Conservation (phyloP, 1,284 basidiomycete species). For the Irpex sp. region DNA sequence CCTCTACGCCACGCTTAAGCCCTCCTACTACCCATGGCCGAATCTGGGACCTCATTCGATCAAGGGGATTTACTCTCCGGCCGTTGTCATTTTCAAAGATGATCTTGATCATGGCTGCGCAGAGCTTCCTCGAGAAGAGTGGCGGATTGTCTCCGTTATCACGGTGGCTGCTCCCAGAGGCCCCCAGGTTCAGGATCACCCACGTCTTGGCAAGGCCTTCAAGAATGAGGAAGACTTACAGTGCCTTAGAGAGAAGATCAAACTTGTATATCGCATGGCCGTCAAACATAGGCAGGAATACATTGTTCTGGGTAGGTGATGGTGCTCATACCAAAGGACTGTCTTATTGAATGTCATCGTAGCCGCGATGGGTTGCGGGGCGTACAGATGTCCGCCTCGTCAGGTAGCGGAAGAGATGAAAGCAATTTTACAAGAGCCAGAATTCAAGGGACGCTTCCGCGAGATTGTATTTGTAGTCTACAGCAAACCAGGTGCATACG, state of each 20-base stretch:
- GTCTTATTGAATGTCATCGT: not conserved
- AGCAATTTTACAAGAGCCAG: conserved; percentile 34
- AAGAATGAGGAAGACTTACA: conserved; percentile 26
- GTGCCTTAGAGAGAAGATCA: conserved; percentile 38
- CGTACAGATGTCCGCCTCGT: conserved; percentile 37
- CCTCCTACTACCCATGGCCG: conserved; percentile 42
- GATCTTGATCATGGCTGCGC: conserved; percentile 39
- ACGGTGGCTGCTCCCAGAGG: conserved; percentile 40
- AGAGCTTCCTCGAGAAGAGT: conserved; percentile 30
- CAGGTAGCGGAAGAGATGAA: conserved; percentile 42
- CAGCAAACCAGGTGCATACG: conserved; percentile 16
- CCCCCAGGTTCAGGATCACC: conserved; percentile 30
- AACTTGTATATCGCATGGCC: conserved; percentile 42
- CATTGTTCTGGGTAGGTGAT: conserved; percentile 35
- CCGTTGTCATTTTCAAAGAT: conserved; percentile 43
- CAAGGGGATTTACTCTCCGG: conserved; percentile 41
- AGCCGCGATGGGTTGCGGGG: conserved; percentile 47
- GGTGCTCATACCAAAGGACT: not conserved
- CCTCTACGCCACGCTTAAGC: conserved; percentile 38
- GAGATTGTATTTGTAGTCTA: conserved; percentile 41
- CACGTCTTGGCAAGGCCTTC: conserved; percentile 16
- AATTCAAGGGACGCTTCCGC: conserved; percentile 42
- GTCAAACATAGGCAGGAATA: conserved; percentile 33
- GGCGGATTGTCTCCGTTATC: conserved; percentile 37
- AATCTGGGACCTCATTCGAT: conserved; percentile 38